Base-by-base conservation (phyloP, 495 filamentous ascomycete species). In the Talaromyces nanjingensis region DNA sequence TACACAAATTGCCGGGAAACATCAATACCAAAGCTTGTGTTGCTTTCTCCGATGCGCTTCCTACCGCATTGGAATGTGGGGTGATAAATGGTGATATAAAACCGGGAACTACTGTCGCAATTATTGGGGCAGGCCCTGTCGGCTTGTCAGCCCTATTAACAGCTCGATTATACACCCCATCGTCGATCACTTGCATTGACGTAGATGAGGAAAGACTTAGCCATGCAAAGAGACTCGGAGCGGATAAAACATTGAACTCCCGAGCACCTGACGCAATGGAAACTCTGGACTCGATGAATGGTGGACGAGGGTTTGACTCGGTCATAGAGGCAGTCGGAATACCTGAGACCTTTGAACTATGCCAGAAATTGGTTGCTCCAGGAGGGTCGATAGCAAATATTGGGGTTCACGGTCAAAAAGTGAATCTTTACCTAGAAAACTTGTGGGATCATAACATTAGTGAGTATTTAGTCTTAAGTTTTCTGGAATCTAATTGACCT, bases 301-400 rank as follows among this genome's bases (percentile, higher is more conserved):
- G 76, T 4, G 76, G 74, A 1, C 70, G 73, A 55, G 81, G 81
- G 1, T 81, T 77, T 61, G 81, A 84, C 67, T 69, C 73, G 27
- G 79, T 84, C 33, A 79, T 84, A 63, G 82, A 84, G 65, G 80
- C 78, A 33, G 82, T 84, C 2, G 80, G 82, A 4, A 64, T 76
- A 6, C 73, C 73, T 11, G 71, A 71, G 25, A 76, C 77, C 7
- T 78, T 82, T 64, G 70, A 77, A 47, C 63, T 79, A 60, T 71
- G 70, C 49, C 80, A 82, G 67, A 64, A 70, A n/a, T 63, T 84
- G 18, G 72, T 84, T 29, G 79, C 76, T 22, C 70, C 75, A 1
- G 79, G 80, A 14, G 81, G 81, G 6, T 66, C 71, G 1, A 75
- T 84, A 58, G 80, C 81, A 8, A 84, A 79, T 70, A 72, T 83